phyloP scores from a whole-genome alignment of 1,284 basidiomycete species.

The Ceratobasidium sp. region DNA sequence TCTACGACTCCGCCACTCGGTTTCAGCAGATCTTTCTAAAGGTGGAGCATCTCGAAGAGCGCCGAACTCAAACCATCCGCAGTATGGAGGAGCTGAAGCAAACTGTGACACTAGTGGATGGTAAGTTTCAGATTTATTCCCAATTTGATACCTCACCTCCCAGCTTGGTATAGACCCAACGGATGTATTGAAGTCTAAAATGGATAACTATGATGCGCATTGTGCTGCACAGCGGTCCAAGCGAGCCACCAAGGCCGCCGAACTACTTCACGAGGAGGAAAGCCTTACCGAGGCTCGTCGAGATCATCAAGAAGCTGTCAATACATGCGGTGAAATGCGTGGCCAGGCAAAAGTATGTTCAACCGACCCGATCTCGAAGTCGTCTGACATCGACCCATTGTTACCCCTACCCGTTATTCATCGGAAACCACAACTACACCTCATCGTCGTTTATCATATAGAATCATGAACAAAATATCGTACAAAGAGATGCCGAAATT shows the following conservation, averaged over 20 bases:
- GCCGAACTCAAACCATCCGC: constrained; percentile 58
- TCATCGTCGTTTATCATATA: constrained; percentile 51
- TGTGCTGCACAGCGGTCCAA: constrained; percentile 62
- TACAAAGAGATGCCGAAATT: constrained; percentile 75
- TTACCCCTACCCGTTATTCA: too few species aligned
- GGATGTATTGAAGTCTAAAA: constrained; percentile 71
- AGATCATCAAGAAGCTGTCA: constrained; percentile 62
- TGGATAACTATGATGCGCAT: constrained; percentile 74
- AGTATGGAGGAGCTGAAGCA: constrained; percentile 69
- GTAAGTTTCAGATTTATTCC: constrained; percentile 53
- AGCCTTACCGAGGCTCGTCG: constrained; percentile 61
- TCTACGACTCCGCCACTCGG: constrained; percentile 81
- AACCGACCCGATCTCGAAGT: not conserved
- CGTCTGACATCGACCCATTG: not conserved
- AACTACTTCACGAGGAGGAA: constrained; percentile 58
- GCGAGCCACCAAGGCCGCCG: constrained; percentile 43
- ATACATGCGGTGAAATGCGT: constrained; percentile 64
- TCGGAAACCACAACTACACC: too few species aligned
- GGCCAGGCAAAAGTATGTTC: constrained; percentile 66
- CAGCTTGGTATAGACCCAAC: constrained; percentile 66
- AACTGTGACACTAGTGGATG: constrained; percentile 74
- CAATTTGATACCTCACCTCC: constrained; percentile 5
- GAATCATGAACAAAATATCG: constrained; percentile 76
- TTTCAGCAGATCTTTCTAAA: constrained; percentile 84
- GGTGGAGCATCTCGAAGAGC: constrained; percentile 70